These are phyloP conservation scores for Ascodesmis nigricans DNA, from an alignment of 495 filamentous ascomycete genomes.

Conservation along the genomic window DNA sequence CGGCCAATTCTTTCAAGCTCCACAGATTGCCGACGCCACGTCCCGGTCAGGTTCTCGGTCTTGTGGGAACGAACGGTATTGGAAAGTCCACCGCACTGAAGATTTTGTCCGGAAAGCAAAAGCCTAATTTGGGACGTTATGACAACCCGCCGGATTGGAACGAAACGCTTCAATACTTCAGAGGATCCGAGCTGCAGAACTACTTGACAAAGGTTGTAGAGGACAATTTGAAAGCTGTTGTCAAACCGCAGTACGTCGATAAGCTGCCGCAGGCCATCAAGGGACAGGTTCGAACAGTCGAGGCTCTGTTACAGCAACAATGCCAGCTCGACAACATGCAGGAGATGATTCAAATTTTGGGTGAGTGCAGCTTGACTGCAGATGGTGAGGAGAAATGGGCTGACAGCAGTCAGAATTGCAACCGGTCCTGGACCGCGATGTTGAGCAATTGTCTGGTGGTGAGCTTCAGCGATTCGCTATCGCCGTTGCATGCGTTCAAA, in stretches of 20 bases:
- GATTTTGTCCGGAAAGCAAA: conserved; percentile 91
- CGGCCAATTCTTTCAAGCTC: conserved; percentile 98
- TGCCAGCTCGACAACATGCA: conserved; percentile 59
- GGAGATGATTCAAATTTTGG: conserved; percentile 63
- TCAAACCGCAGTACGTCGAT: conserved; percentile 98
- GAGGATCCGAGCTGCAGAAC: conserved; percentile 93
- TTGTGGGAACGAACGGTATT: conserved; percentile 98
- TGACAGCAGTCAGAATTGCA: conserved; percentile 47
- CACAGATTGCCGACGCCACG: conserved; percentile 87
- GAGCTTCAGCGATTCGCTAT: conserved; percentile 96
- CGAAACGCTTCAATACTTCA: conserved; percentile 93
- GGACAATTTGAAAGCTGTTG: conserved; percentile 85
- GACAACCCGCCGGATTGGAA: conserved; percentile 98
- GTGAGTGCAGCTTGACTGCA: no score
- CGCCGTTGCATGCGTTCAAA: conserved; percentile 80
- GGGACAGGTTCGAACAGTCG: conserved; percentile 51
- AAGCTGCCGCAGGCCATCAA: conserved; percentile 86
- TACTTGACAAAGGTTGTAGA: conserved; percentile 97
- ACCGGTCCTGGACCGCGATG: conserved; percentile 71
- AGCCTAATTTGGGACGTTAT: conserved; percentile 86
- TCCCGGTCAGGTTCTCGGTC: conserved; percentile 86
- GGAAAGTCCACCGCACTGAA: conserved; percentile 97
- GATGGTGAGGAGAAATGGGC: conserved; percentile 16
- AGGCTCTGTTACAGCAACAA: conserved; percentile 49
- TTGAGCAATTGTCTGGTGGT: conserved; percentile 77